Evolutionary conservation across 495 filamentous ascomycete species (phyloP).

Genomic region (Neurospora discreta): DNA sequence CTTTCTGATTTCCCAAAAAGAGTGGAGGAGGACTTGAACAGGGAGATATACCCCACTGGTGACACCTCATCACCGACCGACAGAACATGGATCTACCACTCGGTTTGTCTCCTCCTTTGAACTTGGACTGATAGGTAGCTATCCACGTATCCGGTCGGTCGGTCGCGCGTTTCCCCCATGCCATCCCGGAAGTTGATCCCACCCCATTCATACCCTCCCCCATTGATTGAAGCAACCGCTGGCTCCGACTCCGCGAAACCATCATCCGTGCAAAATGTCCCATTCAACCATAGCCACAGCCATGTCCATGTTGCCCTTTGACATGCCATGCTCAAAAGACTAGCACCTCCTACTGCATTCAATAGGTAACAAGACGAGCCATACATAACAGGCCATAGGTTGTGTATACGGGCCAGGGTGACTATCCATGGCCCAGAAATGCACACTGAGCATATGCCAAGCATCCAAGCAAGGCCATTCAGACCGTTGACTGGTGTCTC

Average conservation of each 20-base stretch:
- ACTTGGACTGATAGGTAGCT: not conserved
- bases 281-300: not conserved
- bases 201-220: not conserved
- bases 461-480: not conserved
- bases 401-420: not conserved
- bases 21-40: not conserved
- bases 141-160: not conserved
- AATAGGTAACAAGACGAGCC: not conserved
- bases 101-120: not conserved
- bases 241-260: not conserved
- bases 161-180: not conserved
- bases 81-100: not conserved
- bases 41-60: not conserved
- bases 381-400: not conserved
- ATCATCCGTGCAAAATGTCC: not conserved
- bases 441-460: not conserved
- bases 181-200: not conserved
- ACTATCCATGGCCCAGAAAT: not conserved
- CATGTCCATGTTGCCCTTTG: not conserved
- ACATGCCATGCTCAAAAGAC: not conserved
- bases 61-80: not conserved
- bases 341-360: not conserved
- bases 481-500: not conserved
- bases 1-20: not conserved
- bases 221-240: not conserved